Base-by-base conservation (phyloP, 164 flowering plant genomes). In the Berberis thunbergii region DNA sequence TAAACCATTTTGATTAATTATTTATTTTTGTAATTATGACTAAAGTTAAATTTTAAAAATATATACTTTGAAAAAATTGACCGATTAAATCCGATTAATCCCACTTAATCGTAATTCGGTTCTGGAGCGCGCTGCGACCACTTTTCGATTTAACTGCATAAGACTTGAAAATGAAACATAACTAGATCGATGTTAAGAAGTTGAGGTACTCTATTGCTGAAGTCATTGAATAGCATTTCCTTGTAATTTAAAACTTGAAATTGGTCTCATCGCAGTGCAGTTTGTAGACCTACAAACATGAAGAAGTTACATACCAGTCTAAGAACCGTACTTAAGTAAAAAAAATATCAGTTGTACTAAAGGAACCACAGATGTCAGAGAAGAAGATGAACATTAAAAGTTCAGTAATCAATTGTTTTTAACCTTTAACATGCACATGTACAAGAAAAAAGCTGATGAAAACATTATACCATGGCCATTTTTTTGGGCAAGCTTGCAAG, bases 131-230 rank as follows among this genome's bases (percentile, higher is more conserved):
- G 26, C 26, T 26, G 26, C 26, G 26, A 26, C 26, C 26, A 0
- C 26, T 26, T 26, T 26, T 0, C 26, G 0, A 26, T 26, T 26
- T 26, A 26, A 26, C 26, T 26, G 26, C 26, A 26, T 26, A 26
- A 0, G 26, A 26, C 26, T 0, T 26, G 26, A 26, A 26, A 48
- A 58, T 53, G 59, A 62, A 4, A 52, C 41, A 56, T 39, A 43
- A 65, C 60, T 63, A 69, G 50, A 61, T 69, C 67, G 59, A 73
- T 54, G 52, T 73, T 64, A n/a, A 73, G 44, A 48, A 73, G 70
- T 57, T 69, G 73, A 54, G 76, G 70, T 1, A 73, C 76, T 46
- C 76, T 70, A 43, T 73, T 73, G 2, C 70, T 64, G 41, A 73
- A 60, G 58, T 66, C 76, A 55, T 69, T 59, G 62, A 73, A 66